Evolutionary conservation across 2,329 filamentous ascomycete species (phyloP).

Genomic region (Apiospora sp.): DNA sequence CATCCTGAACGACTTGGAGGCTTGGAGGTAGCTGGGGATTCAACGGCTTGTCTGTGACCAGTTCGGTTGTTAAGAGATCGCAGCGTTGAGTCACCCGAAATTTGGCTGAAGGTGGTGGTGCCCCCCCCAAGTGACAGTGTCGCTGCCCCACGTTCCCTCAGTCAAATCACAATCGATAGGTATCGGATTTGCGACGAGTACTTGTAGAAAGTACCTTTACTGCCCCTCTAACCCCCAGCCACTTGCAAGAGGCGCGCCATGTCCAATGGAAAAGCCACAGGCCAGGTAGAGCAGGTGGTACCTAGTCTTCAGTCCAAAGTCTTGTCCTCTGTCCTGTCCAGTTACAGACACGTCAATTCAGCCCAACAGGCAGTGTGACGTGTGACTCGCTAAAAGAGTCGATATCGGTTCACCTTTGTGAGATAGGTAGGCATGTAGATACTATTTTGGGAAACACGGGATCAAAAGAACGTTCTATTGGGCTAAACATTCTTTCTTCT

Average conservation of each 20-base stretch:
- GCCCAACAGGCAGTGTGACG: background rate
- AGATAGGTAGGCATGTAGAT: no score
- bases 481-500: background rate
- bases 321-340: background rate
- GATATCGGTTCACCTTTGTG: background rate
- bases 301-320: no score
- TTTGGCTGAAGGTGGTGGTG: constrained; percentile 28
- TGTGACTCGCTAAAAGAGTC: background rate
- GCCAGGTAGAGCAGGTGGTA: background rate
- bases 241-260: background rate
- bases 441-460: background rate
- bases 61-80: constrained; percentile 26
- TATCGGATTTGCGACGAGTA: constrained; percentile 17
- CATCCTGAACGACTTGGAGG: constrained; percentile 63
- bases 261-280: background rate
- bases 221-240: constrained; percentile 13
- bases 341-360: background rate
- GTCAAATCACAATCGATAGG: constrained; percentile 22
- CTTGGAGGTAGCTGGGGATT: constrained; percentile 10
- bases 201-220: background rate
- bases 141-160: constrained; percentile 16
- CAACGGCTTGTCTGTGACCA: constrained; percentile 4
- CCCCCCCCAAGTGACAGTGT: constrained; percentile 16
- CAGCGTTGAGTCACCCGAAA: constrained; percentile 49
- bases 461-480: background rate